Evolutionary conservation across 2,329 filamentous ascomycete genomes (phyloP).

Genomic region (Talaromyces sp.): DNA sequence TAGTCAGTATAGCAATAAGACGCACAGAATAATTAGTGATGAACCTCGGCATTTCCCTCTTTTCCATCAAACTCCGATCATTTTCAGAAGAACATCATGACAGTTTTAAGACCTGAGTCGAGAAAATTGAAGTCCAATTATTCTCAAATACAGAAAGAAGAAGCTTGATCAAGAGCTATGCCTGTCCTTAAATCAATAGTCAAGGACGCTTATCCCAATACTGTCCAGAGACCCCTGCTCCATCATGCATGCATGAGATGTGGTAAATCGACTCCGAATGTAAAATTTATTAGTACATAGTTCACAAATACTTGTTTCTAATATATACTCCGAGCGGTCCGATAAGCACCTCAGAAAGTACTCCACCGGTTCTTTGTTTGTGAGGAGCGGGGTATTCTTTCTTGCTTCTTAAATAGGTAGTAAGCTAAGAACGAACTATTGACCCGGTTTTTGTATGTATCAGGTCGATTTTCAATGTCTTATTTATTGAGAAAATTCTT

Average conservation of each 20-base stretch:
- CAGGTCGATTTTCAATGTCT: background rate
- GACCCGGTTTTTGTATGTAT: background rate
- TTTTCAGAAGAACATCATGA: background rate
- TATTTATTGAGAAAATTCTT: background rate
- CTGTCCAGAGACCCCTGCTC: background rate
- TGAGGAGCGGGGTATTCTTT: background rate
- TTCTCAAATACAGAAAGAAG: background rate
- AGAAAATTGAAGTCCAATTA: background rate
- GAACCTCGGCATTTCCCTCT: background rate
- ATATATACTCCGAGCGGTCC: background rate
- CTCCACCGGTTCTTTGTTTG: slow-evolving; percentile 2
- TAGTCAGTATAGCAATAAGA: background rate
- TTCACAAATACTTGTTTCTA: background rate
- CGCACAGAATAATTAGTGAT: background rate
- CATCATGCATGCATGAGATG: background rate
- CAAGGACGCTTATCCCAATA: background rate
- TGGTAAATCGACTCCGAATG: background rate
- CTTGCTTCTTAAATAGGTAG: background rate
- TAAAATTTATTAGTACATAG: background rate
- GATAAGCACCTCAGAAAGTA: background rate
- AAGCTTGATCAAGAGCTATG: background rate
- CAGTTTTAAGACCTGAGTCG: background rate
- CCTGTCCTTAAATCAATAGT: background rate
- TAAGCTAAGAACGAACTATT: background rate
- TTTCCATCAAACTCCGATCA: background rate